phyloP scores from a whole-genome alignment of 179 eudicot genomes.

The Amaranthus tricolor region DNA sequence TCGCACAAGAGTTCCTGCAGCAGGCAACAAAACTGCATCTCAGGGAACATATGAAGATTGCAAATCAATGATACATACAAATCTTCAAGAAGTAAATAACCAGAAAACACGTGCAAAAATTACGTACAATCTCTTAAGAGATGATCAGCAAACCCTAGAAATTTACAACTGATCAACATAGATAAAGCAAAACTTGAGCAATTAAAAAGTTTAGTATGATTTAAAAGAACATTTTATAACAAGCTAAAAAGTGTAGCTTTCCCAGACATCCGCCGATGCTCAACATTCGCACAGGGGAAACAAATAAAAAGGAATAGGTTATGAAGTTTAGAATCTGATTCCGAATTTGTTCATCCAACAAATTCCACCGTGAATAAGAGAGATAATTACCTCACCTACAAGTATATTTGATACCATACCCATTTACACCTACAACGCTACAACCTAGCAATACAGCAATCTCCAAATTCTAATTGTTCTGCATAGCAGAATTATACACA shows the following conservation, averaged over 20 bases:
- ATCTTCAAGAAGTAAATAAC: not conserved
- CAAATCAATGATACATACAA: slow-evolving; percentile 2
- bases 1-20: slow-evolving; percentile 61
- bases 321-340: not conserved
- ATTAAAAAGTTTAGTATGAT: not conserved
- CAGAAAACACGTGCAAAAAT: not conserved
- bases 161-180: not conserved
- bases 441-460: slow-evolving; percentile 6
- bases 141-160: not conserved
- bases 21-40: not conserved
- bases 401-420: slow-evolving; percentile 2
- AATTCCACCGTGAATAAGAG: not conserved
- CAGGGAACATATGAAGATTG: not conserved
- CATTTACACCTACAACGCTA: slow-evolving; percentile 2
- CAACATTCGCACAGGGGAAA: not conserved
- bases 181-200: not conserved
- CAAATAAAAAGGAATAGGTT: not conserved
- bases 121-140: not conserved
- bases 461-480: slow-evolving; percentile 22
- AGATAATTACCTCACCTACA: not conserved
- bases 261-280: not conserved
- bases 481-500: slow-evolving; percentile 40
- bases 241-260: not conserved
- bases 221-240: not conserved
- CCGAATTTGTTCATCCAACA: not conserved